These are phyloP conservation scores for Populus hybrid DNA, from an alignment of 441 rosid species.

Conservation along the genomic window DNA sequence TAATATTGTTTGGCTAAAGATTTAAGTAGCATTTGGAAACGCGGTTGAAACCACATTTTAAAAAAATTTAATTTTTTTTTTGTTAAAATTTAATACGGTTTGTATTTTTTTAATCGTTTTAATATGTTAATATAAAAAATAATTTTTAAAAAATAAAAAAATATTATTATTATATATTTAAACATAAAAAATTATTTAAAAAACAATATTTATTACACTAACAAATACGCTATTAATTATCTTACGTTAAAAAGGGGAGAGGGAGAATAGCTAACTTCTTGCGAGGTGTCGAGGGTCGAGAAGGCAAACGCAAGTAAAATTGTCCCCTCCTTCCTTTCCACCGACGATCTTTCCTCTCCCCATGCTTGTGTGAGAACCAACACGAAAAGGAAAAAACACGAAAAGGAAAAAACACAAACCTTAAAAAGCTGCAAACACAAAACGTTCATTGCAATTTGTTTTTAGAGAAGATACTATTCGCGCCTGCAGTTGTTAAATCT, in stretches of 20 bases:
- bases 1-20: no score
- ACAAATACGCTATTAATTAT: no score
- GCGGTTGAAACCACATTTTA: no score
- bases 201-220: no score
- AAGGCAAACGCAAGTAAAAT: not conserved
- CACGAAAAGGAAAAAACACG: not conserved
- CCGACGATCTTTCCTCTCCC: constrained; percentile 10
- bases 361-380: not conserved
- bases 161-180: no score
- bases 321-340: not conserved
- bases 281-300: not conserved
- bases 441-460: not conserved
- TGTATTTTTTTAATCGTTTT: no score
- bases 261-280: not conserved
- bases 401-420: not conserved
- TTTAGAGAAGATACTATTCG: not conserved
- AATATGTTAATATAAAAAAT: no score
- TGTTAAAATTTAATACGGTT: no score
- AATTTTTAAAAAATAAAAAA: no score
- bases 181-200: no score
- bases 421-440: not conserved
- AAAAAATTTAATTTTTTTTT: no score
- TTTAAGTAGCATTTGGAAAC: no score
- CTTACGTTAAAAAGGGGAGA: not conserved
- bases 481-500: not conserved